These are phyloP conservation scores for Aspergillus unguis DNA, from an alignment of 2,329 filamentous ascomycete genomes.

Conservation along the genomic window DNA sequence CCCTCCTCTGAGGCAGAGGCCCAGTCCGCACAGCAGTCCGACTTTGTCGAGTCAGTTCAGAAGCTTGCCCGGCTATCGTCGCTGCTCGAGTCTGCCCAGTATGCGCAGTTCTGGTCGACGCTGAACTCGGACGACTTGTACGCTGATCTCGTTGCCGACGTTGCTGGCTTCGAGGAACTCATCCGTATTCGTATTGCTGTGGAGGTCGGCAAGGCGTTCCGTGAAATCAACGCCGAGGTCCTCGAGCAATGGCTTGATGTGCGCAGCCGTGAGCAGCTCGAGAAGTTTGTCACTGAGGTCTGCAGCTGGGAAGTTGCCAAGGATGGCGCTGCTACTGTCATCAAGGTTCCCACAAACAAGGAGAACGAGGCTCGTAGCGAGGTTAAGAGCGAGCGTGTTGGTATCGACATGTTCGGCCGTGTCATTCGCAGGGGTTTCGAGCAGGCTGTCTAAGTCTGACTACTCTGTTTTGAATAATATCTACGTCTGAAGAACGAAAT, in stretches of 20 bases:
- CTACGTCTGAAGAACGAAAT: constrained; percentile 10
- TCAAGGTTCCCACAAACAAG: constrained; percentile 84
- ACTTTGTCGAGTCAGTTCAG: constrained; percentile 79
- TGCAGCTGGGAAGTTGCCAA: constrained; percentile 81
- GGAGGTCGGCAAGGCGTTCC: constrained; percentile 76
- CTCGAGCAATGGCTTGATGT: constrained; percentile 75
- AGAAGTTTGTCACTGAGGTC: constrained; percentile 78
- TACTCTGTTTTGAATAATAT: constrained; percentile 11
- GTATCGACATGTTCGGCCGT: constrained; percentile 51
- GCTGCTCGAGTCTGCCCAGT: constrained; percentile 85
- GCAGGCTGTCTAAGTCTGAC: constrained; percentile 59
- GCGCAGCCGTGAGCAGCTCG: constrained; percentile 59
- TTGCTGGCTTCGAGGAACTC: constrained; percentile 89
- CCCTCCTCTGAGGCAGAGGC: constrained; percentile 49
- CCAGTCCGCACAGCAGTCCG: constrained; percentile 39
- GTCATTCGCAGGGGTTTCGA: constrained; percentile 84
- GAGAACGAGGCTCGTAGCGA: constrained; percentile 97
- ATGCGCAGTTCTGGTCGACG: constrained; percentile 87
- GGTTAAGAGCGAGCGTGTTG: constrained; percentile 92
- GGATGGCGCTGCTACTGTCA: constrained; percentile 36
- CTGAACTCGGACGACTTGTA: constrained; percentile 93
- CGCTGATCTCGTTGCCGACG: constrained; percentile 91
- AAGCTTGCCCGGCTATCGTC: constrained; percentile 82
- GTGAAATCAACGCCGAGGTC: constrained; percentile 65
- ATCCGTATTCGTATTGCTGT: constrained; percentile 86